These are phyloP conservation scores for Picea glauca DNA, from an alignment of 75 land plant species.

Conservation along the genomic window DNA sequence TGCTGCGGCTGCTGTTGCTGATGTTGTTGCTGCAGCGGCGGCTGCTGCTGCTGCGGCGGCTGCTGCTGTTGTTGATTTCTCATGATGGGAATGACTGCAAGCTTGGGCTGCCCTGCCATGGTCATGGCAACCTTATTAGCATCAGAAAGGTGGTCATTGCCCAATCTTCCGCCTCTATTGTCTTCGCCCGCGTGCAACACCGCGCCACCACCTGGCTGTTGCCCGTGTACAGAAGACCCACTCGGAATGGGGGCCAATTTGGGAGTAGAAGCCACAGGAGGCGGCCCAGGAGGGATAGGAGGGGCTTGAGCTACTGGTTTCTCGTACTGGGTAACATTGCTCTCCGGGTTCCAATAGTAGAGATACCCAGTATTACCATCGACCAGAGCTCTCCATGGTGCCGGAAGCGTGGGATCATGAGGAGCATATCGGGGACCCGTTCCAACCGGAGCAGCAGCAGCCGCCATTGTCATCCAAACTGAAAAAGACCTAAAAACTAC, in stretches of 20 bases:
- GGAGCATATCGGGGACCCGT: constrained; percentile 70
- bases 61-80: constrained; percentile 20
- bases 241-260: constrained; percentile 24
- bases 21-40: too few relatives aligned
- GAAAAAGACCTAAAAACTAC: too few relatives aligned
- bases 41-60: not conserved
- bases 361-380: constrained; percentile 56
- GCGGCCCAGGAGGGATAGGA: constrained; percentile 40
- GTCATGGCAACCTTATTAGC: not conserved
- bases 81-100: constrained; percentile 24
- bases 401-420: constrained; percentile 71
- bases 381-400: constrained; percentile 76
- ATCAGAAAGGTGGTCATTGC: constrained; percentile 5
- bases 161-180: constrained; percentile 8
- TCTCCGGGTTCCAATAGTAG: constrained; percentile 84
- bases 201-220: constrained; percentile 12
- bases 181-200: not conserved
- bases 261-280: constrained; percentile 34
- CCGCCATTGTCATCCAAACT: constrained; percentile 30
- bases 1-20: too few relatives aligned
- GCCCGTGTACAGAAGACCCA: constrained; percentile 7
- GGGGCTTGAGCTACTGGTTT: constrained; percentile 37
- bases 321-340: constrained; percentile 72
- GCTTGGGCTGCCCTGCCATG: constrained; percentile 18
- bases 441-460: constrained; percentile 15